Evolutionary conservation across 257 asterid species (phyloP).

Genomic region (Knoxia roxburghii): DNA sequence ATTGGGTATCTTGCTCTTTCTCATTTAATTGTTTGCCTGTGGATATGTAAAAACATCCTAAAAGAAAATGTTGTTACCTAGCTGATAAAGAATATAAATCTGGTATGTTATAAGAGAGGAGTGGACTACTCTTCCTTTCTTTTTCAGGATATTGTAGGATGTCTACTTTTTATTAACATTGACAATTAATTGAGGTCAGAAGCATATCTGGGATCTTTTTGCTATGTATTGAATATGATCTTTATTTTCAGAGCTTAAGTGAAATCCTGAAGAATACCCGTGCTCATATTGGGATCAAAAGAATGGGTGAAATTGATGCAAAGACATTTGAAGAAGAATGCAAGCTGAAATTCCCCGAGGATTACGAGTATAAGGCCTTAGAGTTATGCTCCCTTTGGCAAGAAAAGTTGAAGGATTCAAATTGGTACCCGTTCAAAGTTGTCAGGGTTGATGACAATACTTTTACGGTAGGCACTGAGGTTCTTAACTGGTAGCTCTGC

Average conservation of each 20-base stretch:
- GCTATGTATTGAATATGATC: not conserved
- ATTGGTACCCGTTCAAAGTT: conserved; percentile 64
- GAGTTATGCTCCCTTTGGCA: conserved; percentile 65
- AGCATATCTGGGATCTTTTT: not conserved
- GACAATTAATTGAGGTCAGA: no score
- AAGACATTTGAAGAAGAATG: conserved; percentile 51
- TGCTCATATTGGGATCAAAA: conserved; percentile 55
- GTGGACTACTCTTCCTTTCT: not conserved
- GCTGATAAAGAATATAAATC: not conserved
- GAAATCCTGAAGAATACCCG: conserved; percentile 42
- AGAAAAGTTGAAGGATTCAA: conserved; percentile 45
- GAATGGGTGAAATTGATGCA: conserved; percentile 77
- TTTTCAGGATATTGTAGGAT: not conserved
- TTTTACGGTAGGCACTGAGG: conserved; percentile 30
- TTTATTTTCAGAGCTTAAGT: conserved; percentile 40
- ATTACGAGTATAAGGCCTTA: conserved; percentile 49
- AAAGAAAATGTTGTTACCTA: not conserved
- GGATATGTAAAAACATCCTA: not conserved
- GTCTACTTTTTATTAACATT: no score
- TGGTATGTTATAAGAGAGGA: not conserved
- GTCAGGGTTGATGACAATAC: conserved; percentile 31
- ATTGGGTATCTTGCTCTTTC: no score
- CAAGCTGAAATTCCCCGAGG: conserved; percentile 43
- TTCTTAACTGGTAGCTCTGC: conserved; percentile 1
- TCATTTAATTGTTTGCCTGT: no score